Base-by-base conservation (phyloP, 805 yeast species). In the Cyberlindnera mrakii region DNA sequence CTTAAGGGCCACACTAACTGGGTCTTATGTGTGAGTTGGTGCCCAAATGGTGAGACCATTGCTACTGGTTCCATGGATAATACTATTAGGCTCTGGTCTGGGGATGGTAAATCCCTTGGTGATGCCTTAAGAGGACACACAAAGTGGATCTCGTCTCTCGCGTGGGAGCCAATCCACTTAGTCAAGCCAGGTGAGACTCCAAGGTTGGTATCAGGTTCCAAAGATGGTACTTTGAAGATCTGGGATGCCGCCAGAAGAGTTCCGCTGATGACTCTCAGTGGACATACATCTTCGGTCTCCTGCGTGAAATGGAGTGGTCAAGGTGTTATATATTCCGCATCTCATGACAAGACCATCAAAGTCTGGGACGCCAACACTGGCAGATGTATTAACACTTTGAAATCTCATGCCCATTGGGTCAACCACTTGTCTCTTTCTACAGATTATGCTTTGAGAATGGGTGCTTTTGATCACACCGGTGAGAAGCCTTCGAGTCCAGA, bases 301-400 rank as follows among this genome's bases (percentile, higher is more conserved):
- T 88, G 97, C 66, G 95, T 90, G n/a, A 89, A 82, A 62, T 93
- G 99, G 99, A 86, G 96, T 45, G 99, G 99, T 2, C 68, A 78
- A 37, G 87, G 89, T 41, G 71, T 83, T 16, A 72, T 93, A 30
- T 93, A 90, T 63, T 79, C 95, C 29, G 90, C 86, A 1, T 89
- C 97, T 8, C 98, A 93, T 58, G 99, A 93, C 64, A 91, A 90
- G 59, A 85, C 96, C 5, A 83, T 93, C 50, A 84, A 82, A 62
- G 86, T 85, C 1, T 93, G 99, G 99, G 91, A 86, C 57, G 78
- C 86, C 5, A 67, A 72, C 34, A 77, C 75, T 38, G 98, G 97
- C 27, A 77, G 76, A 52, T 78, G 95, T 52, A 71, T 85, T 30
- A 87, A 85, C 59, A 80, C 88, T 3, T 68, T 93, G 51, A 82